Evolutionary conservation across 2,329 filamentous ascomycete species (phyloP), one percentile per base, ranked within the genome.

Genomic region (Bipolaris sorokiniana): DNA sequence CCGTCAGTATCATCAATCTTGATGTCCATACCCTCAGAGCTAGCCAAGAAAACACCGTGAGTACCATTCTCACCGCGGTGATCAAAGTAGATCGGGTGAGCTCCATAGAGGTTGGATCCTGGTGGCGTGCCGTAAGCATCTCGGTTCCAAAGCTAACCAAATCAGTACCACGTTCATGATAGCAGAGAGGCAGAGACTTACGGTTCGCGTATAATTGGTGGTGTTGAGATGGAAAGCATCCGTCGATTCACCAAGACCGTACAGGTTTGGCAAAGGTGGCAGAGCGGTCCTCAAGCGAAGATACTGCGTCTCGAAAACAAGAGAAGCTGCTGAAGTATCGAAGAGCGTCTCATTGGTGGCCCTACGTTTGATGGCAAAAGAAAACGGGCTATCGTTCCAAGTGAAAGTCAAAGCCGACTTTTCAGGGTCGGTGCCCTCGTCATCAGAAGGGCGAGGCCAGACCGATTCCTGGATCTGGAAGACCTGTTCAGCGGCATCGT

Each of bases 271-370:
- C 42, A 85, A 80, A 1, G 84, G 76, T 0, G 91, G 90, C 11
- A 94, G 80, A 57, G 81, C 83, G 0, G 90, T 93, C 48, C 88
- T 83, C 53, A 94, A 79, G 15, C 88, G 85, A 23, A 94, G 76
- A 66, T 91, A 94, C 74, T 94, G 90, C 2, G 84, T 85, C 76
- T 94, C 88, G 64, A 92, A 95, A 28, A 94, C 80, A 2, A 94
- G 78, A 15, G 80, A 80, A 2, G 86, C 84, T 1, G 84, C 88
- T 0, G 86, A 87, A 0, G 89, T 90, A 67, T 92, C 88, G 73
- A 91, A 91, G 7, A 91, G 75, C 6, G 84, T 81, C 59, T 87
- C 83, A 38, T 79, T 83, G 2, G 79, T 87, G 44, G 78, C 80
- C 61, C 80, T 82, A 28, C 86, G 83, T 38, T 77, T 79, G 11